Evolutionary conservation across 495 filamentous ascomycete genomes (phyloP), one percentile per base, ranked within the genome.

Genomic region (Lepidopterella palustris): DNA sequence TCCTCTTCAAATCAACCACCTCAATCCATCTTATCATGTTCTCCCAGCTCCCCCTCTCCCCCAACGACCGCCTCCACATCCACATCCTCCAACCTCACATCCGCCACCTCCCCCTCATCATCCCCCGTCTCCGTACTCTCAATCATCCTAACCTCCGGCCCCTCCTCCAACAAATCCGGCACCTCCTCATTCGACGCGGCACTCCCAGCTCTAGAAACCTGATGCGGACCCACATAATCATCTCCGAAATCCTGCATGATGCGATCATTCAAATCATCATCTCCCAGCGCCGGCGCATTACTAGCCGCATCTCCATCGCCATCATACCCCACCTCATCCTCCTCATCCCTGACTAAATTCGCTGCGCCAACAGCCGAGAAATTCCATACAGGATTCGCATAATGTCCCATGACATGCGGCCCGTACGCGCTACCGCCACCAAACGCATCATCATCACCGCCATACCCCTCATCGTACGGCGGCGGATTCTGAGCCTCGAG

Each of bases 221-320:
- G n/a, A 21, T 48, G 29, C 35, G 50, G 39, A 45, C 31, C 23
- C 13, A 61, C 10, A n/a, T n/a, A n/a, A 18, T 62, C 60, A 26
- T 63, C 61, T 0, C 60, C 64, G 57, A 67, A 67, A 32, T 67
- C 64, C 60, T 67, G 55, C 42, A 57, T 10, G 60, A 67, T 27
- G 8, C 60, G 28, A 4, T 58, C 26, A 9, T 53, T 45, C 15
- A 45, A 11, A 10, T 53, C 47, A 28, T 63, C 57, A 4, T 24
- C n/a, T 21, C 57, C 57, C 61, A 64, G 45, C 18, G 58, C 59
- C 35, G 58, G 54, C 21, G 64, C 60, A 58, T 67, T 39, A 13
- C 35, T 48, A 23, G 58, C 45, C n/a, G 63, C 53, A 2, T 51
- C 59, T 25, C 63, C 60, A 39, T 58, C 51, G 6, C 26, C 45